phyloP scores from a whole-genome alignment of 345 rosid genomes.

The Trapa incisa region DNA sequence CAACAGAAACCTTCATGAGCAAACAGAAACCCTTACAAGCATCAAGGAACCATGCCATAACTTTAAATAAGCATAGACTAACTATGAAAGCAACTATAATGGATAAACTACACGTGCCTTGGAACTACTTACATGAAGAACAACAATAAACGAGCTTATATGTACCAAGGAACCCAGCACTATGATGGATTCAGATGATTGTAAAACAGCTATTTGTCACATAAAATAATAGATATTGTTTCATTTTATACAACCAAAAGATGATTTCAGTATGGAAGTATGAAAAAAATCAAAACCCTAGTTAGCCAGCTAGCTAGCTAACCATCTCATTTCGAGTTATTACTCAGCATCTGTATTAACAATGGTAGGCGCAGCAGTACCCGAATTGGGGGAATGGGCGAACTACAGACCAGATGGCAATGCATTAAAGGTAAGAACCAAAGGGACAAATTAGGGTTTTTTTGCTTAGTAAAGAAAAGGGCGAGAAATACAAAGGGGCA shows the following conservation, averaged over 20 bases:
- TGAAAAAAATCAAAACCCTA: constrained; percentile 8
- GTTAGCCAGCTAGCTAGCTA: not conserved
- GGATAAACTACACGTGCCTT: not conserved
- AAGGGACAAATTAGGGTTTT: constrained; percentile 11
- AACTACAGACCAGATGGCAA: not conserved
- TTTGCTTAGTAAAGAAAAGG: constrained; percentile 1
- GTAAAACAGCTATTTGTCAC: not conserved
- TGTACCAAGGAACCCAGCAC: not conserved
- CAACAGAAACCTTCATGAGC: not conserved
- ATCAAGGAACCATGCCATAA: not conserved
- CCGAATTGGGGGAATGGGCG: not conserved
- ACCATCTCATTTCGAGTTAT: not conserved
- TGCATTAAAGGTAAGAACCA: not conserved
- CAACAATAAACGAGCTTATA: not conserved
- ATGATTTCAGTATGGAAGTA: not conserved
- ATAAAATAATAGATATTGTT: constrained; percentile 9
- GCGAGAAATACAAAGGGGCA: not conserved
- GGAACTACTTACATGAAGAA: not conserved
- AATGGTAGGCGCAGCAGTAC: not conserved
- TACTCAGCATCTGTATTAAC: not conserved
- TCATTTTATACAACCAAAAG: not conserved
- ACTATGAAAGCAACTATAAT: not conserved
- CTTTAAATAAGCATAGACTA: not conserved
- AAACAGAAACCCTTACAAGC: not conserved
- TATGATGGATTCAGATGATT: not conserved